Percentiles rank a stretch among this genome's conserved stretches.
Conservation (phyloP, 352 stramenopile species). For the Aphanomyces cochlioides region DNA sequence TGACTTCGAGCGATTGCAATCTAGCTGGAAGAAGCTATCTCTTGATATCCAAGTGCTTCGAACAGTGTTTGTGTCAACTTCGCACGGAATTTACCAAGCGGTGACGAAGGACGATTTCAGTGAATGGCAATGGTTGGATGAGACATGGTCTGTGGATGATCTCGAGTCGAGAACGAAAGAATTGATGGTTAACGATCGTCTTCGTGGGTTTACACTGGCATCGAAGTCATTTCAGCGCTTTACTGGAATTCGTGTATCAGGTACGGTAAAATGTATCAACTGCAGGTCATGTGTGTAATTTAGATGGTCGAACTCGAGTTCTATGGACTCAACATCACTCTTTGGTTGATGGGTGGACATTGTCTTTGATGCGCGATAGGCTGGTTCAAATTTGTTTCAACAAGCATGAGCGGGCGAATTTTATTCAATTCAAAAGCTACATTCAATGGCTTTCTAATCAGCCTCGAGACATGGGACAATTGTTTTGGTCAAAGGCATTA, state of each 20-base stretch:
- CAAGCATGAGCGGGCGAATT: background rate
- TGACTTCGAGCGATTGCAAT: background rate
- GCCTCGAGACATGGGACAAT: background rate
- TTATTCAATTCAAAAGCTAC: background rate
- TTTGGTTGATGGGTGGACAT: background rate
- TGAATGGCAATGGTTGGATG: no score
- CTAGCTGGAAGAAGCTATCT: no score
- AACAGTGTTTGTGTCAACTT: no score
- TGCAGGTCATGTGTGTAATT: background rate
- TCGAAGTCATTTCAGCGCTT: conserved; percentile 3
- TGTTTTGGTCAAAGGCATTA: background rate
- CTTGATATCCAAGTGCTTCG: no score
- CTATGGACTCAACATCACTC: background rate
- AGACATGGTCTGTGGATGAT: no score
- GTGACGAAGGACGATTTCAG: no score
- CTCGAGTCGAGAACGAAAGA: background rate
- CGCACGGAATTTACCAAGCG: no score
- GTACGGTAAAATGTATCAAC: background rate
- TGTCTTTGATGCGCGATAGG: background rate
- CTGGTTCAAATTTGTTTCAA: background rate
- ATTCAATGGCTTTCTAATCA: conserved; percentile 3
- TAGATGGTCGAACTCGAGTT: background rate
- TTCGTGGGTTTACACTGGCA: background rate
- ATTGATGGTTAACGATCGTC: background rate
- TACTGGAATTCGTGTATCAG: background rate